These are phyloP conservation scores for Colletotrichum sp. DNA, from an alignment of 2,329 filamentous ascomycete genomes.

Conservation along the genomic window DNA sequence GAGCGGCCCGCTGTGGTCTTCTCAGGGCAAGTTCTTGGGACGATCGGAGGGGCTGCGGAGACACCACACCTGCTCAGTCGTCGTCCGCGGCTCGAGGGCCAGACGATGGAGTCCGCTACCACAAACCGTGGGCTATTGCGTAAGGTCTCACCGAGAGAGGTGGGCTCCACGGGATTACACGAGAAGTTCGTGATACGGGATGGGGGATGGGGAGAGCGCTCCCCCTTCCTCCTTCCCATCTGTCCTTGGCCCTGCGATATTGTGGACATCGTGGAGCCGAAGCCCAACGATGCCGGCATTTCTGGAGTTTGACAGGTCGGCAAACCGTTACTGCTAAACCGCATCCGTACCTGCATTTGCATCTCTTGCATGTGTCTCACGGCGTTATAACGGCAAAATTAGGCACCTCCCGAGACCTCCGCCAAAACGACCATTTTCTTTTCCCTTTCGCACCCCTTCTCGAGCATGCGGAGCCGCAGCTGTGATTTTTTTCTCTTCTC, in stretches of 20 bases:
- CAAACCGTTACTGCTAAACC: not conserved
- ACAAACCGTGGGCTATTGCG: not conserved
- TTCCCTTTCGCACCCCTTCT: not conserved
- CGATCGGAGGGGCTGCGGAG: conserved; percentile 44
- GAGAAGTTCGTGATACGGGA: not conserved
- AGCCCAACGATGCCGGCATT: not conserved
- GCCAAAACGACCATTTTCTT: not conserved
- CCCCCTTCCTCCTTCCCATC: not conserved
- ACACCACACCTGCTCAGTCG: not conserved
- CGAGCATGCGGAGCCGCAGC: not conserved
- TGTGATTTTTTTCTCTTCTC: not conserved
- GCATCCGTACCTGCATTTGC: not conserved
- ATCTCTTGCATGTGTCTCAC: not conserved
- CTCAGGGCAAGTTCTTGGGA: conserved; percentile 44
- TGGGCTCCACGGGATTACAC: not conserved
- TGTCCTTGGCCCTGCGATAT: not conserved
- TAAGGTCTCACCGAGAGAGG: not conserved
- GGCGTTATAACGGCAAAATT: conserved; percentile 7
- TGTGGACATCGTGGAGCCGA: not conserved
- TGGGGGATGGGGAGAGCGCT: not conserved
- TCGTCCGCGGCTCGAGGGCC: not conserved
- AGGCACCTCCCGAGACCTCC: conserved; percentile 6
- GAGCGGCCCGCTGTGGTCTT: not conserved
- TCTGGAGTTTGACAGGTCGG: not conserved
- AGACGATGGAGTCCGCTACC: not conserved